Percentiles rank a stretch among this genome's conserved stretches.
These are phyloP conservation scores for Diplodia mutila DNA, from an alignment of 2,329 filamentous ascomycete species.

Conservation along the genomic window DNA sequence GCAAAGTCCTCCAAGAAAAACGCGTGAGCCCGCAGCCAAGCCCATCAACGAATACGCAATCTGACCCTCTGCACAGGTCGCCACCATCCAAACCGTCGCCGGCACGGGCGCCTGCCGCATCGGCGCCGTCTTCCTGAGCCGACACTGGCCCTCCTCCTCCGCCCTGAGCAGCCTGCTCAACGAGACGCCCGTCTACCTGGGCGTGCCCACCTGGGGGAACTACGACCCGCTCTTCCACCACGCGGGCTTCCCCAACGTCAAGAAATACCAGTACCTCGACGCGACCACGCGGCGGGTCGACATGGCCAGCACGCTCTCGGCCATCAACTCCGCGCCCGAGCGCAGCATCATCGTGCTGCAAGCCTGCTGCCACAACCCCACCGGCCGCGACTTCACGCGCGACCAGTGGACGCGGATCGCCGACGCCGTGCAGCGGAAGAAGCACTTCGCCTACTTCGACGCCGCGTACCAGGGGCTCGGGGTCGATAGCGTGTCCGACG, in stretches of 20 bases:
- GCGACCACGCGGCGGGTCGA: background rate
- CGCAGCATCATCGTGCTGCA: conserved; percentile 43
- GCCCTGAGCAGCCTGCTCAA: background rate
- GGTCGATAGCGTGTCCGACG: conserved; percentile 40
- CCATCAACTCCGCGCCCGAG: conserved; percentile 27
- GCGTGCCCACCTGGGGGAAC: background rate
- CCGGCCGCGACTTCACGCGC: conserved; percentile 39
- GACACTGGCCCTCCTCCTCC: background rate
- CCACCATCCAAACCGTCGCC: background rate
- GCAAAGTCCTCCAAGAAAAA: background rate
- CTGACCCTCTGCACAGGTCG: background rate
- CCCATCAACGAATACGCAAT: background rate
- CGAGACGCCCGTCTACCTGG: background rate
- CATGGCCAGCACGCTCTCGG: background rate
- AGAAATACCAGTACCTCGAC: background rate
- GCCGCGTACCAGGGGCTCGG: conserved; percentile 46
- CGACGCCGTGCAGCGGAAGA: conserved; percentile 33
- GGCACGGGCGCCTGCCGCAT: background rate
- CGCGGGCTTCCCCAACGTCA: background rate
- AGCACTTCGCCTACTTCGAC: conserved; percentile 43
- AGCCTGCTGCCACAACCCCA: conserved; percentile 45
- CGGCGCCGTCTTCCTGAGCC: background rate
- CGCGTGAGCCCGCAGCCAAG: background rate
- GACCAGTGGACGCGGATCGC: conserved; percentile 42
- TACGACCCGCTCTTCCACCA: background rate